Base-by-base conservation (phyloP, 2,329 filamentous ascomycete genomes). In the Pezicula carpinea region DNA sequence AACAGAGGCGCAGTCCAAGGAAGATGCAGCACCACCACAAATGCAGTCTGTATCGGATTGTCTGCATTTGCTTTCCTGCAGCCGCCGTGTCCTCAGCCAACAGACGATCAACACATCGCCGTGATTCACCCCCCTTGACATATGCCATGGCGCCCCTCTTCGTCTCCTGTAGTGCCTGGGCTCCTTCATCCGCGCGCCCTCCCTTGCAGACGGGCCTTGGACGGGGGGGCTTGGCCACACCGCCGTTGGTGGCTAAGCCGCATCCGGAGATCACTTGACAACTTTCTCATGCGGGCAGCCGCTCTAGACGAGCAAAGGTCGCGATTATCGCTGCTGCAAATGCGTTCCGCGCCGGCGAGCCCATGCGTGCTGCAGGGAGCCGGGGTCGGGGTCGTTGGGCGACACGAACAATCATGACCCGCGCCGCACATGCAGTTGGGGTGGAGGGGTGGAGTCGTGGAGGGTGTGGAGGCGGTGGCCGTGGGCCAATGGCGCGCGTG, bases 261-360 rank as follows among this genome's bases (percentile, higher is more conserved):
- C 6, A 33, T 49, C 15, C 19, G 44, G 39, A 54, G 26, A 49
- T 60, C 59, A 60, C 54, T 51, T 53, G 57, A 59, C 45, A 39
- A 46, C 8, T 48, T 26, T 17, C 36, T 54, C 51, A 60, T 60
- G 59, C 58, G 59, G 46, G 52, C 46, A 55, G 41, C 58, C 58
- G 58, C 53, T 55, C 48, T 55, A 53, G 53, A 54, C 47, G 38
- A 40, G 38, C 13, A 19, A 21, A 17, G 15, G 17, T 13, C 15
- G 17, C 15, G 17, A 32, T 44, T 52, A 49, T 53, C 44, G 51
- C 49, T 52, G 31, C 45, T 53, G 50, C 50, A 51, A 26, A 51
- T 51, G 53, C 53, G 51, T 22, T 40, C 18, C 38, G 38, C 18
- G 22, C 38, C 38, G 38, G 38, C 11, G 38, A 40, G 38, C 19